Evolutionary conservation across 495 filamentous ascomycete genomes (phyloP), one percentile per base, ranked within the genome.

Genomic region (Daldinia childiae): DNA sequence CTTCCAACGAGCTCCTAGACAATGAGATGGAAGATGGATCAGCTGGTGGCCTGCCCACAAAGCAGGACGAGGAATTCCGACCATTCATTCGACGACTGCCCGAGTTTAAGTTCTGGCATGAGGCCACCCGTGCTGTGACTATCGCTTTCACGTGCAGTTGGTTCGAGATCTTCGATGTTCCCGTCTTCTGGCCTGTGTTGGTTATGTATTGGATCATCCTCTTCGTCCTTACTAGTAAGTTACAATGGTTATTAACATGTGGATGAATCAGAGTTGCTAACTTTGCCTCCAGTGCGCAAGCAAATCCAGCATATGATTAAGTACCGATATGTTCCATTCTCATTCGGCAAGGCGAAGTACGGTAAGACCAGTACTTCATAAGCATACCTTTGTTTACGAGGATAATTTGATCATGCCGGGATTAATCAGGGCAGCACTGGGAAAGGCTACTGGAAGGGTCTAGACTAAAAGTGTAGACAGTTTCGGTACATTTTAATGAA

Each of bases 291-390:
- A 97, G 93, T 99, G 95, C 88, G 95, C 77, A 90, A 94, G 82
- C 95, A 99, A 82, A 99, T 99, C 66, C 95, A 99, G 85, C 94
- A 97, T 82, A 99, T 99, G 95, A 97, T 99, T 89, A 99, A 98
- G 84, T 99, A 99, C 84, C 93, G 95, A 81, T 99, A 98, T 78
- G 93, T 98, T 30, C 94, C 94, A 43, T 98, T 98, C 85, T 90
- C 93, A 17, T 90, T 97, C 71, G 94, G 94, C 78, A 98, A 98
- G 88, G 87, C 92, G 29, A 87, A 88, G 64, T 98, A 97, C 82
- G 85, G 80, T 66, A 88, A 86, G 80, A 83, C 78, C 75, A 86
- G 84, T 76, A 79, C 77, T 30, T 77, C 76, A 24, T 83, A 68
- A 73, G 64, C 30, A n/a, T 43, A 26, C n/a, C n/a, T n/a, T n/a